Conservation (phyloP, 1,139 yeast species). For the Pichia sp. region DNA sequence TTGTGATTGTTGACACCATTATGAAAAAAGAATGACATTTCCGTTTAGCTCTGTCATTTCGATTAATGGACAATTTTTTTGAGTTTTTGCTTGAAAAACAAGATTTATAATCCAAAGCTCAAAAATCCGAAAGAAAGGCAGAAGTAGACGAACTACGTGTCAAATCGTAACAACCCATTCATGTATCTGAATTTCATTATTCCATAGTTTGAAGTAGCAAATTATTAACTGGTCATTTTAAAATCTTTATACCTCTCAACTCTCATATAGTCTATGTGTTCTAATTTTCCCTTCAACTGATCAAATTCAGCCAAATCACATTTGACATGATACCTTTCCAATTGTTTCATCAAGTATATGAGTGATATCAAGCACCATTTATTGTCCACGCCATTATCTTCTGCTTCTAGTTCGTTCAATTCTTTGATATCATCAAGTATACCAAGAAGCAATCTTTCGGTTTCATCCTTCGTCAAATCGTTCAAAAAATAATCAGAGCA, state of each 20-base stretch:
- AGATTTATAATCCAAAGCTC: too few relatives aligned
- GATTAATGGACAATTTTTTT: too few relatives aligned
- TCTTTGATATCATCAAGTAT: constrained; percentile 32
- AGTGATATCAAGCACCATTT: constrained; percentile 58
- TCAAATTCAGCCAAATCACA: constrained; percentile 2
- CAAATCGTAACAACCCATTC: too few relatives aligned
- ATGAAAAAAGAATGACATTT: too few relatives aligned
- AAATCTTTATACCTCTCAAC: constrained; percentile 40
- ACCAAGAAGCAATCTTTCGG: constrained; percentile 19
- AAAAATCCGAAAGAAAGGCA: too few relatives aligned
- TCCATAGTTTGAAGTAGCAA: too few relatives aligned
- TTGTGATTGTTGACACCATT: too few relatives aligned
- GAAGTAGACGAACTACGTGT: too few relatives aligned
- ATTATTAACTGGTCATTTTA: background rate
- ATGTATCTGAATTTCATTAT: too few relatives aligned
- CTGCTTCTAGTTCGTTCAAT: constrained; percentile 51
- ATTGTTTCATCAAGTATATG: constrained; percentile 31
- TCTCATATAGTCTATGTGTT: constrained; percentile 63
- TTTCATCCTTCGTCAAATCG: constrained; percentile 10
- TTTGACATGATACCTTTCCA: constrained; percentile 1
- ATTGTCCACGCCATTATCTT: constrained; percentile 50
- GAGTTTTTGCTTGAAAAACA: too few relatives aligned
- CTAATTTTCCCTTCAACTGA: constrained; percentile 32
- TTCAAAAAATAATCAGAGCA: constrained; percentile 44
- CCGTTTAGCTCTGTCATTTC: too few relatives aligned